phyloP scores from a whole-genome alignment of 805 yeast genomes.

The Scheffersomyces coipomensis region DNA sequence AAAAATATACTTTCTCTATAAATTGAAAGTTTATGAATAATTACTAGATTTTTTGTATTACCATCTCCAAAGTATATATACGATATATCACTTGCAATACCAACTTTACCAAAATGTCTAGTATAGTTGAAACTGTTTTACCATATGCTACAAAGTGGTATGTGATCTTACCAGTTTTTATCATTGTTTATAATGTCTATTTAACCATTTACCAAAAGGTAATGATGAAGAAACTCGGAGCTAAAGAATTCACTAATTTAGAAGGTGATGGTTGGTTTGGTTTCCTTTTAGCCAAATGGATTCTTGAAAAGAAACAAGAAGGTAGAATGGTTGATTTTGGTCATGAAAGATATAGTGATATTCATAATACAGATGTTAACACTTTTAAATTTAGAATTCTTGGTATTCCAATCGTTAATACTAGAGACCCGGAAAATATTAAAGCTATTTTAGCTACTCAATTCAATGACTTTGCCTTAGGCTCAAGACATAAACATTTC shows the following conservation, averaged over 20 bases:
- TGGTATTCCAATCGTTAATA: conserved; percentile 19
- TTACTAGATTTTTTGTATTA: no score
- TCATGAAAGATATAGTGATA: conserved; percentile 10
- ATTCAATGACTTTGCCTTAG: conserved; percentile 39
- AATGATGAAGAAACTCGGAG: conserved; percentile 10
- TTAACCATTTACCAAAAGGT: not conserved
- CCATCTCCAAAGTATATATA: no score
- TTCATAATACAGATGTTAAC: conserved; percentile 4
- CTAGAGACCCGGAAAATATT: conserved; percentile 40
- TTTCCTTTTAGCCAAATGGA: conserved; percentile 10
- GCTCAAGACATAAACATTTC: conserved; percentile 36
- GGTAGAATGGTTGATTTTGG: conserved; percentile 19
- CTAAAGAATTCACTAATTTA: conserved; percentile 5
- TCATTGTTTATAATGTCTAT: conserved; percentile 4
- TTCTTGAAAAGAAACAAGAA: conserved; percentile 11
- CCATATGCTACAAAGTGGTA: conserved; percentile 9
- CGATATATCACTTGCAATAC: no score
- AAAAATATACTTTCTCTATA: no score
- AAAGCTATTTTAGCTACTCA: conserved; percentile 44
- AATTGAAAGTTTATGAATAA: no score
- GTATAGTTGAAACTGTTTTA: no score
- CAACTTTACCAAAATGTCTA: no score
- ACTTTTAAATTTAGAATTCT: conserved; percentile 14
- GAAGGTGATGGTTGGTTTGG: conserved; percentile 16
- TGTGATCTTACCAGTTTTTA: conserved; percentile 4